phyloP scores from a whole-genome alignment of 768 basidiomycete genomes.

The Leccinum longicurvipes region DNA sequence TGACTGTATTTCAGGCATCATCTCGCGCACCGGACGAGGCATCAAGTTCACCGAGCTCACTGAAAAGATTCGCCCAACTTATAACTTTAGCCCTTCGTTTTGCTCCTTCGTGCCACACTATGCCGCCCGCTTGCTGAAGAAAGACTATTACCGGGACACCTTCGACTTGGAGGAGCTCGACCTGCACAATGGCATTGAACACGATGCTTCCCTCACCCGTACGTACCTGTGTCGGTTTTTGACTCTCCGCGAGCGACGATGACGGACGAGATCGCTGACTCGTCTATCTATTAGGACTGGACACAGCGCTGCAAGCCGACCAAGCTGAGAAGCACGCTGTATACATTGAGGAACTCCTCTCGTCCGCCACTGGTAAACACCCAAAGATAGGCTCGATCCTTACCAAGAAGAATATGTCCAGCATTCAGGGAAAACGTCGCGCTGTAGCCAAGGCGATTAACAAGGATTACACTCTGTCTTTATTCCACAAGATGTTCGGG shows the following conservation, averaged over 20 bases:
- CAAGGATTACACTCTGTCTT: conserved; percentile 50
- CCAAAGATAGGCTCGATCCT: conserved; percentile 43
- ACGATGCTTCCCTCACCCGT: conserved; percentile 35
- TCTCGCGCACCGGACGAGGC: conserved; percentile 64
- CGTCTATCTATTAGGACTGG: conserved; percentile 46
- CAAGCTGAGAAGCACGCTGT: conserved; percentile 51
- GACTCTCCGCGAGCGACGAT: not conserved
- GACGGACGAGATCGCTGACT: not conserved
- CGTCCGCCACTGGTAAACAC: conserved; percentile 57
- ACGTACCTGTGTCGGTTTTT: not conserved
- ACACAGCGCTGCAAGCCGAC: conserved; percentile 42
- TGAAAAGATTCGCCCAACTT: conserved; percentile 48
- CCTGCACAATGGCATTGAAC: conserved; percentile 60
- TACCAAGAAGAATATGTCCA: conserved; percentile 58
- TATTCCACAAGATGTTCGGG: conserved; percentile 62
- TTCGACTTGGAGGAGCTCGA: conserved; percentile 67
- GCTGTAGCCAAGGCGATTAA: conserved; percentile 54
- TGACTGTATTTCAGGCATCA: conserved; percentile 28
- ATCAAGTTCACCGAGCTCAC: conserved; percentile 57
- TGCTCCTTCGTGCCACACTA: conserved; percentile 62
- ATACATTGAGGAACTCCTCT: conserved; percentile 57
- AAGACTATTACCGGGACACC: conserved; percentile 51
- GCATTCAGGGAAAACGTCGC: conserved; percentile 57
- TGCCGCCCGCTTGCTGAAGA: conserved; percentile 55
- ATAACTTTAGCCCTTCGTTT: conserved; percentile 70